A percentile compares a stretch with the other conserved stretches of the same genome.
Evolutionary conservation across 164 flowering plant genomes (phyloP).

Genomic region (Magnolia officinalis): DNA sequence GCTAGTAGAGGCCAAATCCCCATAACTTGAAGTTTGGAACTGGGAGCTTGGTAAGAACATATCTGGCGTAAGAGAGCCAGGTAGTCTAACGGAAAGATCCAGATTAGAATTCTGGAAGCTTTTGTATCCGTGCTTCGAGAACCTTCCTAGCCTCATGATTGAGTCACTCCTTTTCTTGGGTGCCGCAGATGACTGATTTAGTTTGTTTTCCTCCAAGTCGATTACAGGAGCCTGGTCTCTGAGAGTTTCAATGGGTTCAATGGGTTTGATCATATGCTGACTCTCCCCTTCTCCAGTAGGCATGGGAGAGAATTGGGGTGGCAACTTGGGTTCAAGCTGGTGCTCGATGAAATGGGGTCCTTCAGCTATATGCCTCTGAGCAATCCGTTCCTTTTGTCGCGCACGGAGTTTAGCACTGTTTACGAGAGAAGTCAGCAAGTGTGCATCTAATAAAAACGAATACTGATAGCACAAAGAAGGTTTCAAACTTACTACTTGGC

Average conservation of each 20-base stretch:
- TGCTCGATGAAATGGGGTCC: conserved; percentile 28
- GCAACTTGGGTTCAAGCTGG: conserved; percentile 24
- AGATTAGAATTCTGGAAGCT: conserved; percentile 26
- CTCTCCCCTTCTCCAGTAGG: conserved; percentile 21
- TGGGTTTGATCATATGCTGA: conserved; percentile 13
- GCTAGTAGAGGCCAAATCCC: conserved; percentile 24
- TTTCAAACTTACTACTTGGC: conserved; percentile 66
- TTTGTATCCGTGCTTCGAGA: conserved; percentile 28
- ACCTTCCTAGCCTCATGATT: conserved; percentile 25
- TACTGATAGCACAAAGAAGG: neutral
- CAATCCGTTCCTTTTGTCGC: conserved; percentile 84
- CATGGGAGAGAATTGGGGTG: conserved; percentile 17
- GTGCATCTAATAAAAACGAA: neutral
- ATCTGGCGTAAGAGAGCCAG: conserved; percentile 27
- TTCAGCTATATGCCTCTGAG: conserved; percentile 43
- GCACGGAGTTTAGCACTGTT: conserved; percentile 79
- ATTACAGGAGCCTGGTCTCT: conserved; percentile 31
- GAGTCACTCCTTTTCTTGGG: conserved; percentile 34
- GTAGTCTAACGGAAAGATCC: conserved; percentile 42
- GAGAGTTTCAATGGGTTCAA: conserved; percentile 21
- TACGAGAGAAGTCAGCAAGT: neutral
- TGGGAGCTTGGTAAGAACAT: conserved; percentile 30
- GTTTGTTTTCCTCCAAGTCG: conserved; percentile 31
- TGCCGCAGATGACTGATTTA: conserved; percentile 28
- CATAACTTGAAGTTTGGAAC: conserved; percentile 24